phyloP scores from a whole-genome alignment of 2,329 filamentous ascomycete species.

The Neoscytalidium dimidiatum region DNA sequence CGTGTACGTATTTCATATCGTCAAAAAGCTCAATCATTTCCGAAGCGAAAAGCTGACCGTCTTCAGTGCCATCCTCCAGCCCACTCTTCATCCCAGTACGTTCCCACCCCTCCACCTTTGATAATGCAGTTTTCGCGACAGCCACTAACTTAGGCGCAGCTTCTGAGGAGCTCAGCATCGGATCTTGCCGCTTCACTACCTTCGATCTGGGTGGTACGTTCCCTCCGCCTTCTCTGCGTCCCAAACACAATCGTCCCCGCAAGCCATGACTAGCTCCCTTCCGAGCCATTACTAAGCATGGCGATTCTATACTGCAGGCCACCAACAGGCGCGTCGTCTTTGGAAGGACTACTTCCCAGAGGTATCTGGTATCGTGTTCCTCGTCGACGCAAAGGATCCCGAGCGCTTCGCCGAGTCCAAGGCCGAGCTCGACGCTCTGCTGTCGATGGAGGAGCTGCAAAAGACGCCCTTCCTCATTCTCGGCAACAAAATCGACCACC shows the following conservation, averaged over 20 bases:
- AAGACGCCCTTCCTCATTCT: conserved; percentile 96
- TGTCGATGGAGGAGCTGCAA: conserved; percentile 93
- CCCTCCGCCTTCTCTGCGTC: neutral
- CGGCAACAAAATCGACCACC: conserved; percentile 99
- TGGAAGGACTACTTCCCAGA: conserved; percentile 44
- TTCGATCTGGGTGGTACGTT: conserved; percentile 77
- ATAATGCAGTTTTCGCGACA: neutral
- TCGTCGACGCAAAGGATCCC: conserved; percentile 95
- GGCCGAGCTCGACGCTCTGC: conserved; percentile 89
- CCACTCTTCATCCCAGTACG: conserved; percentile 79
- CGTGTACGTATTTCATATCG: conserved; percentile 36
- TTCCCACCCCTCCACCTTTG: conserved; percentile 24
- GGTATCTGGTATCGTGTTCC: conserved; percentile 81
- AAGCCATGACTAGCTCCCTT: neutral
- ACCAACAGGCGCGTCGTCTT: conserved; percentile 42
- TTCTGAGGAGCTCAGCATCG: conserved; percentile 60
- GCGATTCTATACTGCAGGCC: conserved; percentile 18
- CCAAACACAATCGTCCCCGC: neutral
- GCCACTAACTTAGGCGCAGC: conserved; percentile 51
- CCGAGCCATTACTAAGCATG: conserved; percentile 12
- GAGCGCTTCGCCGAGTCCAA: conserved; percentile 94
- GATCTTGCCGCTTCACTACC: conserved; percentile 79
- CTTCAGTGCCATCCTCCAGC: conserved; percentile 46
- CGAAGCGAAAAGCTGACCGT: neutral
- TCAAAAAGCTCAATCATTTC: neutral